Base-by-base conservation (phyloP, 805 yeast genomes). In the Kregervanrija pseudodelftensis region DNA sequence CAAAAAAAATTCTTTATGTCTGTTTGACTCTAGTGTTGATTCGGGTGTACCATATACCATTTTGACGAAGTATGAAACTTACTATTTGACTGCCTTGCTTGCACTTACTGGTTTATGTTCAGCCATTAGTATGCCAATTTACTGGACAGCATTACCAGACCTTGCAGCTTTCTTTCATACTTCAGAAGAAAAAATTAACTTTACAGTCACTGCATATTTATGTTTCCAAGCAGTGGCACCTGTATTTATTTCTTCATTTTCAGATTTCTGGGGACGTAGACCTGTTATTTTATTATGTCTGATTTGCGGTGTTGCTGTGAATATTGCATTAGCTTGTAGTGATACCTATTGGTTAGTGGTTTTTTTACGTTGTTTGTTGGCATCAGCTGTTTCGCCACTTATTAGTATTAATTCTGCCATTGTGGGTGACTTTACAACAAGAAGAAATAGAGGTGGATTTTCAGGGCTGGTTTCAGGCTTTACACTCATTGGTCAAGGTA, bases 201-300 rank as follows among this genome's bases (percentile, higher is more conserved):
- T 84, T 12, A 77, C 95, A 1, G 82, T 89, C 33, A 89, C 88
- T 1, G 80, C 85, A 0, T 88, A 87, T 54, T 72, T 85, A 42
- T 59, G 85, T 10, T 73, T 83, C 44, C 96, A 88, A 63, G 95
- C 95, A 2, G 46, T 85, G 0, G 64, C 85, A 0, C 96, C 96
- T 0, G 72, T 84, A 1, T 58, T 86, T 12, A 71, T 81, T 58
- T 82, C 87, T 0, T 70, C 79, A 4, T 54, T 85, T 16, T 84
- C 91, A 0, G 96, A 88, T 58, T 57, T 67, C 3, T 51, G 72
- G 39, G 96, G 96, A 0, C 73, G 95, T 54, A 65, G 95, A 41
- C 89, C 93, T 0, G 69, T 82, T 0, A 67, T 82, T 14, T 42
- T 85, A 31, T 42, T 65, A 4, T 80, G 88, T 33, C 59, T 84